Conservation (phyloP, 2,329 filamentous ascomycete species). For the Dactylellina cionopaga region DNA sequence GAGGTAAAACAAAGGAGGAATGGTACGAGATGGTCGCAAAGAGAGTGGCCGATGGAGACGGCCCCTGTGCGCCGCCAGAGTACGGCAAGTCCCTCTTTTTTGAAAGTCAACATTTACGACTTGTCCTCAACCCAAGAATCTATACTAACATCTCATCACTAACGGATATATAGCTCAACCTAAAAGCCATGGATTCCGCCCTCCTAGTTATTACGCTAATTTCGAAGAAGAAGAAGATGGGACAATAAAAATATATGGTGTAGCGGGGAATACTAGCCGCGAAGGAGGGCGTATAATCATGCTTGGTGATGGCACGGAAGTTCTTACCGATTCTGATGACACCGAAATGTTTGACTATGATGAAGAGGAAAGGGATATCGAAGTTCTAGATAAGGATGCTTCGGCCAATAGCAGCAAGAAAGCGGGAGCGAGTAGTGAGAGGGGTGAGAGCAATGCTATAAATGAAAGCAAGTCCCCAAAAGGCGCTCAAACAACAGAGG, state of each 20-base stretch:
- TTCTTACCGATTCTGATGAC: constrained; percentile 87
- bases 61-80: constrained; percentile 97
- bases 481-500: constrained; percentile 2
- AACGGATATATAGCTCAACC: constrained; percentile 57
- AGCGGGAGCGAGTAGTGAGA: background rate
- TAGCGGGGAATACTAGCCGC: constrained; percentile 29
- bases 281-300: constrained; percentile 84
- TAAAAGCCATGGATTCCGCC: constrained; percentile 68
- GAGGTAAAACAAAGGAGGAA: constrained; percentile 89
- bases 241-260: constrained; percentile 57
- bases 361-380: constrained; percentile 64
- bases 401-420: constrained; percentile 1
- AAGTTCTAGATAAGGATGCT: constrained; percentile 57
- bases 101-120: background rate
- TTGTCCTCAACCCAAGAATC: background rate
- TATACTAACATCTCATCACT: constrained; percentile 13
- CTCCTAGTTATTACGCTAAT: constrained; percentile 69
- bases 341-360: constrained; percentile 94
- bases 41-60: constrained; percentile 94
- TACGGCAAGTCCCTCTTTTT: constrained; percentile 83
- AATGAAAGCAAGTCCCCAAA: constrained; percentile 25
- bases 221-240: constrained; percentile 66
- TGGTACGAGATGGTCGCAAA: constrained; percentile 97
- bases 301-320: constrained; percentile 92
- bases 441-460: background rate